phyloP scores from a whole-genome alignment of 768 basidiomycete species.

The Trametes sanguinea region DNA sequence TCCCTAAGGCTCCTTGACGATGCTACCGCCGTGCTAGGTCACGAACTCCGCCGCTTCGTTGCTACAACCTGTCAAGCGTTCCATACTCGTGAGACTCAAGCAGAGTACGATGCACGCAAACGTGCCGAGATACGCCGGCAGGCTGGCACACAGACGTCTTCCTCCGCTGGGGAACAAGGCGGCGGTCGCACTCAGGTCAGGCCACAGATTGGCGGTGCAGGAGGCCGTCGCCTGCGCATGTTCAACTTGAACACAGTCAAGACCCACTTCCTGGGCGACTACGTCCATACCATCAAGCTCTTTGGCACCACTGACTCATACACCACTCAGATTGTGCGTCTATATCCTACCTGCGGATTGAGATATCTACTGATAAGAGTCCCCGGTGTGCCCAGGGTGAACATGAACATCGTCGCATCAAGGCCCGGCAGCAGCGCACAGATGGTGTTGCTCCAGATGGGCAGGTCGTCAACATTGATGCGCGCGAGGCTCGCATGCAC shows the following conservation, averaged over 20 bases:
- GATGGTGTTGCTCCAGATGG: slow-evolving; percentile 25
- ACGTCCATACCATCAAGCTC: slow-evolving; percentile 26
- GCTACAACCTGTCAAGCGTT: slow-evolving; percentile 29
- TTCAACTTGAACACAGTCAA: slow-evolving; percentile 41
- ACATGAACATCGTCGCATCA: slow-evolving; percentile 35
- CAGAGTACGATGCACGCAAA: slow-evolving; percentile 25
- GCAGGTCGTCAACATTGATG: slow-evolving; percentile 30
- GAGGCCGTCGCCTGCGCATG: background rate
- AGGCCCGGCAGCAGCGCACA: slow-evolving; percentile 31
- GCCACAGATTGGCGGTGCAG: background rate
- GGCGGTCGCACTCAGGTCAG: too few relatives aligned
- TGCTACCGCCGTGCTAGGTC: slow-evolving; percentile 21
- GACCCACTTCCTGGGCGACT: slow-evolving; percentile 40
- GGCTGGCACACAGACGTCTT: too few relatives aligned
- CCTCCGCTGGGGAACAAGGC: too few relatives aligned
- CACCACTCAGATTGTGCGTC: slow-evolving; percentile 34
- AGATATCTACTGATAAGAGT: too few relatives aligned
- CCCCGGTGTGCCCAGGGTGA: slow-evolving; percentile 41
- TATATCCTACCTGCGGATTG: too few relatives aligned
- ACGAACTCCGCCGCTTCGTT: slow-evolving; percentile 29
- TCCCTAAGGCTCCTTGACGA: slow-evolving; percentile 27
- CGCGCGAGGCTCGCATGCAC: slow-evolving; percentile 5
- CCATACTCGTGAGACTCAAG: slow-evolving; percentile 30
- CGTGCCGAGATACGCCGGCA: slow-evolving; percentile 4
- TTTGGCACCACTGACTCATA: slow-evolving; percentile 42